These are phyloP conservation scores for Yarrowia galli DNA, from an alignment of 1,139 yeast genomes.

Conservation along the genomic window DNA sequence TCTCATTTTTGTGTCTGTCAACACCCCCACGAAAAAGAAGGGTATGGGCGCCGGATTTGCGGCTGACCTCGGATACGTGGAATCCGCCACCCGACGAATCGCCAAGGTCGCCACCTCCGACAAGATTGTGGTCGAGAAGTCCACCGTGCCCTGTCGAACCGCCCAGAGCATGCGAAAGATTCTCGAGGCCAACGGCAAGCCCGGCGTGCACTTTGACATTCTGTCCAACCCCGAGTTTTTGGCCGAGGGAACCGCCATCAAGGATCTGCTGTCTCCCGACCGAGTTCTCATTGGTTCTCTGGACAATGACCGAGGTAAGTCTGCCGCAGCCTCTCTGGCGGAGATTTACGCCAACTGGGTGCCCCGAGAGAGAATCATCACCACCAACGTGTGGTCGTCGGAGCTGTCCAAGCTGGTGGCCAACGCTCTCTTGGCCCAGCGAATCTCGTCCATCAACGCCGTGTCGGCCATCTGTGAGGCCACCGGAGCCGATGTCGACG, in stretches of 20 bases:
- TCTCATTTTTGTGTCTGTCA: conserved; percentile 48
- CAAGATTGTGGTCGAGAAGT: conserved; percentile 48
- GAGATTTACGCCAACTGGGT: conserved; percentile 48
- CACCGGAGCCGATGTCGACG: conserved; percentile 48
- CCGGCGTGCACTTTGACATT: conserved; percentile 46
- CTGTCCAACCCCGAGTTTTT: conserved; percentile 47
- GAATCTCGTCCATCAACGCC: conserved; percentile 48
- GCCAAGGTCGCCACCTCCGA: conserved; percentile 46
- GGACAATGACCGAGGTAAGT: conserved; percentile 44
- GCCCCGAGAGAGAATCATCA: conserved; percentile 45
- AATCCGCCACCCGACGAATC: conserved; percentile 47
- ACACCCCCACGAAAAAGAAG: conserved; percentile 48
- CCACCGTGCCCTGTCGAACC: conserved; percentile 48
- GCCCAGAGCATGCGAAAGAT: conserved; percentile 47
- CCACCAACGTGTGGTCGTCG: conserved; percentile 48
- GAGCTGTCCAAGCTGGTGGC: conserved; percentile 49
- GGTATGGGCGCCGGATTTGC: conserved; percentile 48
- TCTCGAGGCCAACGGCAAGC: conserved; percentile 46
- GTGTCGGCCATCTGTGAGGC: conserved; percentile 45
- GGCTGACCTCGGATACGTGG: conserved; percentile 47
- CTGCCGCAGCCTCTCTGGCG: conserved; percentile 47
- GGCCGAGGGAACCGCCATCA: conserved; percentile 48
- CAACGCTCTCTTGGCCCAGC: conserved; percentile 48
- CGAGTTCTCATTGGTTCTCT: conserved; percentile 48
- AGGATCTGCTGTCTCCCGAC: conserved; percentile 46